Conservation (phyloP, 1,284 basidiomycete genomes). For the Sutorius eximius region DNA sequence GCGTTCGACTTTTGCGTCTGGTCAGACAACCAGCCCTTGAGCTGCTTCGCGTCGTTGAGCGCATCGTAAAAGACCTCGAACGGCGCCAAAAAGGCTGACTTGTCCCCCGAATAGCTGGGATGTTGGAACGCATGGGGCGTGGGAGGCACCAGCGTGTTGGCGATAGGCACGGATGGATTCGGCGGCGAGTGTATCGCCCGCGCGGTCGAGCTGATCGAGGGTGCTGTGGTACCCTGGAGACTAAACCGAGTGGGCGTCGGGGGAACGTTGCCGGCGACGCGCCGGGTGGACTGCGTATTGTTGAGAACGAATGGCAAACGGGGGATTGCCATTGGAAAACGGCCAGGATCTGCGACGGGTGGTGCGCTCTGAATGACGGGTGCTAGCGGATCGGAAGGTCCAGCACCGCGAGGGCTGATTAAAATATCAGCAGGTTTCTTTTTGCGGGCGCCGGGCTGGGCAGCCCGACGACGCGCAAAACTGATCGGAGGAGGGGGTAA, state of each 20-base stretch:
- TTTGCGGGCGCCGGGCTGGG: slow-evolving; percentile 54
- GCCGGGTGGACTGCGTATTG: slow-evolving; percentile 43
- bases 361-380: slow-evolving; percentile 75
- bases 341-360: slow-evolving; percentile 50
- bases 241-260: slow-evolving; percentile 70
- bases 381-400: slow-evolving; percentile 53
- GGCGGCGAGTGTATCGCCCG: slow-evolving; percentile 46
- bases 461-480: slow-evolving; percentile 69
- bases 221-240: slow-evolving; percentile 40
- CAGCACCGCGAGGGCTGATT: slow-evolving; percentile 64
- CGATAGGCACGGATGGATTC: slow-evolving; percentile 58
- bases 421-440: slow-evolving; percentile 76
- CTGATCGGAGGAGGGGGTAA: slow-evolving; percentile 70
- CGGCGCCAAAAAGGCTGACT: slow-evolving; percentile 69
- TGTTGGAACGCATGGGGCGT: slow-evolving; percentile 63
- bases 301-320: slow-evolving; percentile 58
- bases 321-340: slow-evolving; percentile 63
- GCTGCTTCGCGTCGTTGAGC: slow-evolving; percentile 69
- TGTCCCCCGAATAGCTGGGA: slow-evolving; percentile 59
- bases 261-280: slow-evolving; percentile 58
- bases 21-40: slow-evolving; percentile 70
- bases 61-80: slow-evolving; percentile 80
- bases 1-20: slow-evolving; percentile 63
- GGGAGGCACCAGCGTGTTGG: slow-evolving; percentile 60
- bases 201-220: slow-evolving; percentile 24